Conservation (phyloP, 305 asterid species). For the Ruellia speciosa region DNA sequence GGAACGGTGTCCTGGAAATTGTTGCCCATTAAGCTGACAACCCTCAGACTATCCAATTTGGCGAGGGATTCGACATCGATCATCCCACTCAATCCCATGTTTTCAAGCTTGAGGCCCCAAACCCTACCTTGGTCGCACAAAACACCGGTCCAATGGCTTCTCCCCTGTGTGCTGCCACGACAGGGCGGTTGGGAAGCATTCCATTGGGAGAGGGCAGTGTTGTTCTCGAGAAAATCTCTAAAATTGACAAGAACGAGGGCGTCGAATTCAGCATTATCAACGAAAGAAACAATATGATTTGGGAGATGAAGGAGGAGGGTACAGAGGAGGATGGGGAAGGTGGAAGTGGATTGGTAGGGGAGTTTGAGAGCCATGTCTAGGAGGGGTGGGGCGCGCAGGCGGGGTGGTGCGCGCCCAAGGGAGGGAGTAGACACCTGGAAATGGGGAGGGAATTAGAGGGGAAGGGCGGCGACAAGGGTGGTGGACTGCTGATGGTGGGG, state of each 20-base stretch:
- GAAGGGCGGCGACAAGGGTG: too few relatives aligned
- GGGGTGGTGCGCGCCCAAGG: too few relatives aligned
- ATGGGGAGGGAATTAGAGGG: too few relatives aligned
- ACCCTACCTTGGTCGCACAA: constrained; percentile 53
- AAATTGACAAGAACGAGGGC: constrained; percentile 48
- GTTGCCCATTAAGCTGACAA: constrained; percentile 56
- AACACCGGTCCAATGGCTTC: constrained; percentile 47
- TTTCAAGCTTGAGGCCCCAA: constrained; percentile 69
- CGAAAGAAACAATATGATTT: background rate
- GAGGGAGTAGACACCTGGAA: too few relatives aligned
- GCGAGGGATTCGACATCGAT: constrained; percentile 50
- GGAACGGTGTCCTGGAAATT: constrained; percentile 58
- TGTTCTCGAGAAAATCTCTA: constrained; percentile 39
- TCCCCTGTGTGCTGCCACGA: constrained; percentile 21
- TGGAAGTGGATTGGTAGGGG: too few relatives aligned
- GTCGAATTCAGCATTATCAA: constrained; percentile 23
- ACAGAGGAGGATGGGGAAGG: background rate
- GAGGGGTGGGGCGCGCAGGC: too few relatives aligned
- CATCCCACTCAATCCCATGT: constrained; percentile 54
- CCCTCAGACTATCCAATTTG: constrained; percentile 35
- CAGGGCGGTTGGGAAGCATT: constrained; percentile 32
- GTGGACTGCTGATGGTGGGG: too few relatives aligned
- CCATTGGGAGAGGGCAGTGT: constrained; percentile 45
- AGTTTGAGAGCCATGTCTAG: too few relatives aligned
- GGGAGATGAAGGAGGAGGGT: background rate